These are phyloP conservation scores for Boletus mariae DNA, from an alignment of 1,284 basidiomycete genomes.

Conservation along the genomic window DNA sequence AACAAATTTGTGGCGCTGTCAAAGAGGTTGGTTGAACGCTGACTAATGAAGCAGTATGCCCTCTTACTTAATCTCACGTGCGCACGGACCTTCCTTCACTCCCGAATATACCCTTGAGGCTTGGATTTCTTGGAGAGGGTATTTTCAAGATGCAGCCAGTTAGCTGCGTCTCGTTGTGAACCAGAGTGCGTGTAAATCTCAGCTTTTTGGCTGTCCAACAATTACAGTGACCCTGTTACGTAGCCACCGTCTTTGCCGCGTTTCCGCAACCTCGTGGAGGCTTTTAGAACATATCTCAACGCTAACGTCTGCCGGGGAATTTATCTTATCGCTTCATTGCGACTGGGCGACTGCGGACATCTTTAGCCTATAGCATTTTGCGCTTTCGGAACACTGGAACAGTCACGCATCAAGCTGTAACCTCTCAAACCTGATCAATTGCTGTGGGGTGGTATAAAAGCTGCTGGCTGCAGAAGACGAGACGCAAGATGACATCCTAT, in stretches of 20 bases:
- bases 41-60: slow-evolving; percentile 25
- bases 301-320: background rate
- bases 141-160: slow-evolving; percentile 7
- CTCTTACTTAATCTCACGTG: slow-evolving; percentile 20
- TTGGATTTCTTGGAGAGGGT: background rate
- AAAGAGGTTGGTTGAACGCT: slow-evolving; percentile 13
- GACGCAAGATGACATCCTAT: slow-evolving; percentile 37
- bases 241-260: slow-evolving; percentile 2
- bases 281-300: slow-evolving; percentile 1
- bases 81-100: slow-evolving; percentile 25
- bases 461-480: slow-evolving; percentile 4
- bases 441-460: slow-evolving; percentile 19
- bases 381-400: slow-evolving; percentile 5
- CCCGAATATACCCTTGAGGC: slow-evolving; percentile 2
- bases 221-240: slow-evolving; percentile 9
- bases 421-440: background rate
- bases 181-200: slow-evolving; percentile 1
- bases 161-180: slow-evolving; percentile 5
- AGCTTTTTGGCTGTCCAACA: background rate
- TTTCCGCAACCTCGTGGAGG: slow-evolving; percentile 2
- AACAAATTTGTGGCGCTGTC: slow-evolving; percentile 27
- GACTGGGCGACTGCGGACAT: background rate
- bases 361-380: slow-evolving; percentile 19
- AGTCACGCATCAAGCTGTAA: background rate
- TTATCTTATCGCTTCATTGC: slow-evolving; percentile 2